Base-by-base conservation (phyloP, 371 early-diverging fungal species). In the Catenaria anguillulae region DNA sequence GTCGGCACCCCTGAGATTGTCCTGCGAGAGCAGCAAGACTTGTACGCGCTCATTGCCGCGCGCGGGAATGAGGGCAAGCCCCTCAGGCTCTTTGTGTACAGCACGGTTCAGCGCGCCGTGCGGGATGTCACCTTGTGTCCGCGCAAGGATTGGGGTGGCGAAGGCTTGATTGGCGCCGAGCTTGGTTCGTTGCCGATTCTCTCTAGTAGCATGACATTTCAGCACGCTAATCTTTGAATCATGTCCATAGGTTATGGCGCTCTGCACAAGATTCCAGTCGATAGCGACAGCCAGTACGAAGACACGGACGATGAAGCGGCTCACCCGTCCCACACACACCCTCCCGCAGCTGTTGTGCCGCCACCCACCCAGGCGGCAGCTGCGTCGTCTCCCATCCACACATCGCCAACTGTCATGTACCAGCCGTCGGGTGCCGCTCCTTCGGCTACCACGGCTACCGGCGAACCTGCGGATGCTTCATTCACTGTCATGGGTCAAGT, bases 141-240 rank as follows among this genome's bases (percentile, higher is more conserved):
- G 3, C 24, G 33, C 34, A 42, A 35, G 2, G 33, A 64, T 21
- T 64, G 64, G 61, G 61, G 64, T 54, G 64, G 64, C 29, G 52
- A 54, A 33, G 56, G 63, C 21, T 23, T 63, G 35, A 35, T 63
- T 35, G 63, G 63, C 31, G 54, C 55, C 26, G 60, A 63, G 33
- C 42, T 63, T 33, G 63, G 58, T 56, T 6, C 34, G 56, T 31
- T 48, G 0, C 3, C 24, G n/a, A n/a, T n/a, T n/a, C n/a, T n/a
- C n/a, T n/a, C n/a, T n/a, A n/a, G n/a, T n/a, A n/a, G n/a, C n/a
- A n/a, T n/a, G n/a, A n/a, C n/a, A n/a, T n/a, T n/a, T n/a, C n/a
- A n/a, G n/a, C n/a, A n/a, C n/a, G n/a, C n/a, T n/a, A n/a, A n/a
- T n/a, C n/a, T n/a, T n/a, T n/a, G n/a, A n/a, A n/a, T n/a, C n/a